Evolutionary conservation across 2,329 filamentous ascomycete species (phyloP).

Genomic region (Hypoxylon sp.): DNA sequence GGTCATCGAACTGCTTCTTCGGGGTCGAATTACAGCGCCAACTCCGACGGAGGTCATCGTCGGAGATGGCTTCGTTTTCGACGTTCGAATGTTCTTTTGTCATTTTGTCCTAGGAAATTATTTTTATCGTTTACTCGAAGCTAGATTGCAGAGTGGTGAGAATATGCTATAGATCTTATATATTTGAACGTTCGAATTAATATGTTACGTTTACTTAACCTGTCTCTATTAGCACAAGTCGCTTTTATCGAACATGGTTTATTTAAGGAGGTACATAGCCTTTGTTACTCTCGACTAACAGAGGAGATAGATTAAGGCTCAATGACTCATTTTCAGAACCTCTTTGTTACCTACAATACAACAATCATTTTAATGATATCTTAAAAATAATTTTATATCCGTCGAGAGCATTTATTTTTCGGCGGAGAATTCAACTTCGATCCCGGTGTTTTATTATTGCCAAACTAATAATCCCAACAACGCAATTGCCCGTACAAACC

Average conservation of each 20-base stretch:
- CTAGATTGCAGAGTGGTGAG: not conserved
- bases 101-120: not conserved
- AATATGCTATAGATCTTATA: not conserved
- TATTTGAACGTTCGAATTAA: not conserved
- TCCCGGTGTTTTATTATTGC: not conserved
- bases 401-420: not conserved
- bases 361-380: not conserved
- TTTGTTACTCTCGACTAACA: not conserved
- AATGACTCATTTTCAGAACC: not conserved
- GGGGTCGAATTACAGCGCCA: slow-evolving; percentile 1
- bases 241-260: not conserved
- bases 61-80: not conserved
- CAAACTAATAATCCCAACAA: not conserved
- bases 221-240: not conserved
- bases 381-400: not conserved
- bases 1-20: slow-evolving; percentile 16
- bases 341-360: not conserved
- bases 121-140: not conserved
- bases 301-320: not conserved
- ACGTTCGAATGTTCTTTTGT: not conserved
- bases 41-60: not conserved
- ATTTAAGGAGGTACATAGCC: not conserved
- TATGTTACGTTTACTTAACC: not conserved
- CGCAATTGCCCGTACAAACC: not conserved
- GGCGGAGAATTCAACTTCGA: not conserved